Evolutionary conservation across 1,284 basidiomycete genomes (phyloP).

Genomic region (Rhizoctonia solani): DNA sequence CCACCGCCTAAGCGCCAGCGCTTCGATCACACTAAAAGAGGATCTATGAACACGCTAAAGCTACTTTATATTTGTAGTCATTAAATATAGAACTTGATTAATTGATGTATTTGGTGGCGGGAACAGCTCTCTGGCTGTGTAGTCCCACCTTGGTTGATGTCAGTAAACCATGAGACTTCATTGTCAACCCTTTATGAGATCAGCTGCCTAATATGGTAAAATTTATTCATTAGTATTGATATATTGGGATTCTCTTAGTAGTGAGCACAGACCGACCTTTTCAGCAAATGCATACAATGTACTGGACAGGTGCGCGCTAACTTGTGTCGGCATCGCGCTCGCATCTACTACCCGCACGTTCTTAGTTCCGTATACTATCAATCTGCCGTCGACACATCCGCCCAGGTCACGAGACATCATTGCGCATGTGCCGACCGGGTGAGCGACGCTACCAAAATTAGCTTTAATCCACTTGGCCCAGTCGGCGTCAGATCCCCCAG

Average conservation of each 20-base stretch:
- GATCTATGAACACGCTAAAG: too few relatives aligned
- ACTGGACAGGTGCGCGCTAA: slow-evolving; percentile 38
- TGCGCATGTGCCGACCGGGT: slow-evolving; percentile 30
- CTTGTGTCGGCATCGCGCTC: slow-evolving; percentile 37
- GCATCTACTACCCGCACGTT: slow-evolving; percentile 42
- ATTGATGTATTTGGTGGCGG: too few relatives aligned
- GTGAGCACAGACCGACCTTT: slow-evolving; percentile 32
- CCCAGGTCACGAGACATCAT: slow-evolving; percentile 35
- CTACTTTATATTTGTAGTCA: too few relatives aligned
- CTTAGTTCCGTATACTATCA: slow-evolving; percentile 44
- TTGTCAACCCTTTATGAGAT: slow-evolving; percentile 27
- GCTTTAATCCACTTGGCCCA: slow-evolving; percentile 54
- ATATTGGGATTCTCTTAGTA: neutral
- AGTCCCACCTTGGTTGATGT: too few relatives aligned
- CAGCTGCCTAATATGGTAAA: neutral
- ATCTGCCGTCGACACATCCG: slow-evolving; percentile 42
- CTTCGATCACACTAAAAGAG: too few relatives aligned
- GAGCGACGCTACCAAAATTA: slow-evolving; percentile 44
- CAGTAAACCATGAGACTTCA: too few relatives aligned
- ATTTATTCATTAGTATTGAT: neutral
- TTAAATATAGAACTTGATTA: too few relatives aligned
- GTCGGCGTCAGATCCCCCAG: slow-evolving; percentile 51
- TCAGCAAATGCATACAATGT: slow-evolving; percentile 37
- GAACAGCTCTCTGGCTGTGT: too few relatives aligned
- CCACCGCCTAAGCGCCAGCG: too few relatives aligned